These are phyloP conservation scores for Xylaria sp. DNA, from an alignment of 2,329 filamentous ascomycete species.

Conservation along the genomic window DNA sequence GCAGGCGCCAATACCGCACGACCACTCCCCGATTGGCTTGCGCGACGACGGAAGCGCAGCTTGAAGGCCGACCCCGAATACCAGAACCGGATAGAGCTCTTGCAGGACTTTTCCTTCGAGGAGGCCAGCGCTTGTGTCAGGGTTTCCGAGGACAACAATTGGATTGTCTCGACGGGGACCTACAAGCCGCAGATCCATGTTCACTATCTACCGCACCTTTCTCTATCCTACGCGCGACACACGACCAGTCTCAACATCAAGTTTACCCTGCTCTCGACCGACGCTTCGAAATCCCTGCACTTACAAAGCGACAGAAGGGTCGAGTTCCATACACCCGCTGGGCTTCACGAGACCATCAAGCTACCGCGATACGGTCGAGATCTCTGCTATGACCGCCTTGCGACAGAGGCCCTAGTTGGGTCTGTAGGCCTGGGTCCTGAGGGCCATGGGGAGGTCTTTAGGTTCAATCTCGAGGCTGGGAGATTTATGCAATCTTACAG, in stretches of 20 bases:
- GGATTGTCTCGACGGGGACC: constrained; percentile 93
- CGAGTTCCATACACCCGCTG: constrained; percentile 78
- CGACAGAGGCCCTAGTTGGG: constrained; percentile 86
- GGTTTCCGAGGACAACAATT: constrained; percentile 91
- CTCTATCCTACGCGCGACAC: constrained; percentile 89
- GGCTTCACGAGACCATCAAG: constrained; percentile 88
- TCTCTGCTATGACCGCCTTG: constrained; percentile 75
- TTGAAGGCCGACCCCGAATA: constrained; percentile 94
- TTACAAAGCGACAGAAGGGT: constrained; percentile 90
- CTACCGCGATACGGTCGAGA: constrained; percentile 88
- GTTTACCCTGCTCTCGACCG: constrained; percentile 86
- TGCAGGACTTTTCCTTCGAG: constrained; percentile 98
- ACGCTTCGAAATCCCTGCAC: constrained; percentile 95
- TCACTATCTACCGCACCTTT: constrained; percentile 93
- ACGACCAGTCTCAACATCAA: constrained; percentile 92
- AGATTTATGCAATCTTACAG: constrained; percentile 96
- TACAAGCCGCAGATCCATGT: constrained; percentile 86
- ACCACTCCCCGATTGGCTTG: constrained; percentile 92
- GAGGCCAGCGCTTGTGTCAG: constrained; percentile 92
- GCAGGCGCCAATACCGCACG: constrained; percentile 89
- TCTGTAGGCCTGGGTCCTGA: constrained; percentile 88
- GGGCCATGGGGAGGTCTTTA: constrained; percentile 90
- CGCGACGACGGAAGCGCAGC: constrained; percentile 86
- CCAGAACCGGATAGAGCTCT: constrained; percentile 89
- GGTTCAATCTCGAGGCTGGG: constrained; percentile 90